Percentiles rank a stretch among this genome's conserved stretches.
These are phyloP conservation scores for Coemansia sp. DNA, from an alignment of 192 early-diverging fungal species.

Conservation along the genomic window DNA sequence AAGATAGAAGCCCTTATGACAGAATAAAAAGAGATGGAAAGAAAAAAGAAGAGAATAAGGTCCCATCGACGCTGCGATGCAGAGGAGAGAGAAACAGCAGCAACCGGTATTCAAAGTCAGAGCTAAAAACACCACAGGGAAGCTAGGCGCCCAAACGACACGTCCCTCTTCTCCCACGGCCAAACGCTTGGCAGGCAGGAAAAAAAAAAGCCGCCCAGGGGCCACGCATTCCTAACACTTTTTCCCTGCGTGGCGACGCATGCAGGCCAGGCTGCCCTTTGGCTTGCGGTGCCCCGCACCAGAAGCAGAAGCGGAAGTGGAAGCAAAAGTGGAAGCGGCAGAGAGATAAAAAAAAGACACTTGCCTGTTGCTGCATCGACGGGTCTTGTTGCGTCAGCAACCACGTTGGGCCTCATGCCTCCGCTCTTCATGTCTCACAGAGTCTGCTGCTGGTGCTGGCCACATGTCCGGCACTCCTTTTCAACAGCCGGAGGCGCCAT, in stretches of 20 bases:
- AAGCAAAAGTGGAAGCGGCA: neutral
- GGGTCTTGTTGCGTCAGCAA: no score
- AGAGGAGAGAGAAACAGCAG: neutral
- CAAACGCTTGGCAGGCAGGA: neutral
- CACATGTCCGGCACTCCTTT: neutral
- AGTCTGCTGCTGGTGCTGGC: no score
- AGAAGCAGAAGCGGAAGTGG: neutral
- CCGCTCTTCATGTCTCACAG: neutral
- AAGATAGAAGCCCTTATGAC: neutral
- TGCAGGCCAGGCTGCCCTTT: no score
- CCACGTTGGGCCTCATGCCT: neutral
- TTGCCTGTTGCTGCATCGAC: no score
- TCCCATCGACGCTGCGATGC: neutral
- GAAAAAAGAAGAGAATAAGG: neutral
- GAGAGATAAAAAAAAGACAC: no score
- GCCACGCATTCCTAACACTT: neutral
- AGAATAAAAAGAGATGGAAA: neutral
- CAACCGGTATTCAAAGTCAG: neutral
- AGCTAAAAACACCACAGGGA: neutral
- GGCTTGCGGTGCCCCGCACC: neutral
- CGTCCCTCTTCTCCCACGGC: no score
- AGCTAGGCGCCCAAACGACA: no score
- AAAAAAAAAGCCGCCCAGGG: neutral
- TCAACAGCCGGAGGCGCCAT: neutral
- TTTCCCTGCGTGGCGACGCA: neutral